Evolutionary conservation across 2,329 filamentous ascomycete species (phyloP), one percentile per base, ranked within the genome.

Genomic region (Leptographium galeiforme): DNA sequence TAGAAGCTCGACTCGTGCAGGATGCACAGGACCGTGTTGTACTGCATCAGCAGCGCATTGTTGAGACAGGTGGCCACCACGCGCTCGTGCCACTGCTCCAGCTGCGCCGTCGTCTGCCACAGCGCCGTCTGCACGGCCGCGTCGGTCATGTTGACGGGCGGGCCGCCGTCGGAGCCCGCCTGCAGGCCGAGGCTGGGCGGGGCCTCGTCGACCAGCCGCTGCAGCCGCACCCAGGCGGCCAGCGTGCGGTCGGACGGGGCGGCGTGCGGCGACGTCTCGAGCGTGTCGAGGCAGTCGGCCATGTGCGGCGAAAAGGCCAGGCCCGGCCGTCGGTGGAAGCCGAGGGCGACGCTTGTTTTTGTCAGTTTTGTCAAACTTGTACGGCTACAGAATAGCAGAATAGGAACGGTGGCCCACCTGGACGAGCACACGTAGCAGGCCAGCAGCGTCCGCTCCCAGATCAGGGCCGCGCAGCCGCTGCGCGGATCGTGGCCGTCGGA

Each of bases 1-100:
- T 57, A 57, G 41, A 58, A 53, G 25, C 49, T 49, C 11, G 51
- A 34, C 34, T 57, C 57, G 50, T 57, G 55, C 8, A 58, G 51
- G 6, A 51, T 30, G 33, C 57, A 52, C 25, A 55, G 13, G 8
- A 54, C 18, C 6, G 53, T 53, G 33, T 57, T n/a, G 50, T 58
- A 55, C 32, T 57, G 53, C 12, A 57, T 55, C 18, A 58, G 46
- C 32, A 47, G 14, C 54, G 14, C 19, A 58, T 55, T 55, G 8
- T 54, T 57, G 50, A 58, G 48, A 50, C 46, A 54, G 0, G 46
- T 44, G 14, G 50, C n/a, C 18, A 14, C n/a, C 16, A 16, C 33
- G 8, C 36, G 41, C 8, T 50, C 16, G 14, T 50, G 50, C 57
- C 57, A 58, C 32, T 55, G 48, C 40, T 54, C 50, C 4, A 58